These are phyloP conservation scores for Myriosclerotinia curreyana DNA, from an alignment of 2,329 filamentous ascomycete species.

Conservation along the genomic window DNA sequence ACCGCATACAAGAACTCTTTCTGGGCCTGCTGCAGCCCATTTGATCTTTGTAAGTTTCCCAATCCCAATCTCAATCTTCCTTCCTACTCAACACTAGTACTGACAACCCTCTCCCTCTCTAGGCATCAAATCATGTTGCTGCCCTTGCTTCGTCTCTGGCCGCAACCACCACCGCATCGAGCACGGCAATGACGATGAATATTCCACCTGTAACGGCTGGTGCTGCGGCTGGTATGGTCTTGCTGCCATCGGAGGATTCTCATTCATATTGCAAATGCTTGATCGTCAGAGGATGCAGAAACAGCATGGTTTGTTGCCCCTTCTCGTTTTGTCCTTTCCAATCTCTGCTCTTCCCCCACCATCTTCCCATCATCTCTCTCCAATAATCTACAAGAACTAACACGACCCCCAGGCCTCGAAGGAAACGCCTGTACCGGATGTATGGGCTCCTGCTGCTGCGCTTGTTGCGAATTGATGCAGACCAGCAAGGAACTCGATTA, in stretches of 20 bases:
- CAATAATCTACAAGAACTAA: neutral
- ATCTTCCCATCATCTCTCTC: neutral
- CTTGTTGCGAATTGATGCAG: constrained; percentile 24
- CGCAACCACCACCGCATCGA: constrained; percentile 20
- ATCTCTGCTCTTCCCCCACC: neutral
- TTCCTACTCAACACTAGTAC: neutral
- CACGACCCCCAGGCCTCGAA: constrained; percentile 2
- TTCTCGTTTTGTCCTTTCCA: neutral
- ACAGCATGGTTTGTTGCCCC: constrained; percentile 12
- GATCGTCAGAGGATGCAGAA: constrained; percentile 19
- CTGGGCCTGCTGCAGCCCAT: constrained; percentile 17
- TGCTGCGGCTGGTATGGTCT: constrained; percentile 17
- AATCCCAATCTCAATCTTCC: neutral
- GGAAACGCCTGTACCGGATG: constrained; percentile 12
- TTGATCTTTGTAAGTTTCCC: constrained; percentile 9
- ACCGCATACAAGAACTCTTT: constrained; percentile 13
- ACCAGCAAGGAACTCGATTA: constrained; percentile 23
- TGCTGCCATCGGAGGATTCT: neutral
- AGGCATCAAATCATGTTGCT: constrained; percentile 17
- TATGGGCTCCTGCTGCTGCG: constrained; percentile 14
- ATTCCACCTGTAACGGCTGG: constrained; percentile 11
- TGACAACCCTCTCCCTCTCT: neutral
- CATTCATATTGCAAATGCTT: constrained; percentile 20
- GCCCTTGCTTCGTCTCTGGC: constrained; percentile 22
- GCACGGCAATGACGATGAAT: constrained; percentile 10